These are phyloP conservation scores for Nemania sp. DNA, from an alignment of 2,329 filamentous ascomycete genomes.

Conservation along the genomic window DNA sequence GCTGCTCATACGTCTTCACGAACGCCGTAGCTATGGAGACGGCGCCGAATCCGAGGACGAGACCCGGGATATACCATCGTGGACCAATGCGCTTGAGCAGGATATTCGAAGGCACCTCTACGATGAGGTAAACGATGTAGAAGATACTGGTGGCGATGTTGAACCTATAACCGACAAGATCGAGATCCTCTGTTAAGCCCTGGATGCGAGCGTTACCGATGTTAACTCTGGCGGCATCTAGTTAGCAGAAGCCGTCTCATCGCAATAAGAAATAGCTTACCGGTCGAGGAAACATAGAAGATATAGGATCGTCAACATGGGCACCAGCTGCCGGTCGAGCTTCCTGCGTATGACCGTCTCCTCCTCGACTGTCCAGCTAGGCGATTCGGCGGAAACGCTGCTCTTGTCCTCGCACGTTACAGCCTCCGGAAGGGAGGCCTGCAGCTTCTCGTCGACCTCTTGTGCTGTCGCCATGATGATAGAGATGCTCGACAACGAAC, in stretches of 20 bases:
- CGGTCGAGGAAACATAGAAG: constrained; percentile 55
- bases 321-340: constrained; percentile 57
- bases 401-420: constrained; percentile 37
- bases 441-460: constrained; percentile 31
- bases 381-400: constrained; percentile 33
- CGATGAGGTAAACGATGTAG: constrained; percentile 60
- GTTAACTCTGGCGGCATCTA: constrained; percentile 43
- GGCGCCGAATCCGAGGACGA: constrained; percentile 60
- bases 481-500: constrained; percentile 3
- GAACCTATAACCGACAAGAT: constrained; percentile 55
- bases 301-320: constrained; percentile 57
- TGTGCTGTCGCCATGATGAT: constrained; percentile 34
- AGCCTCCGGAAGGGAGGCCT: constrained; percentile 32
- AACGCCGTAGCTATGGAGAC: constrained; percentile 60
- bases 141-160: constrained; percentile 63
- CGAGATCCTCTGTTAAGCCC: constrained; percentile 54
- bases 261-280: constrained; percentile 24
- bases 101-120: constrained; percentile 61
- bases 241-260: constrained; percentile 14
- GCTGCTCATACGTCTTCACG: constrained; percentile 50
- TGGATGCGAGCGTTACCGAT: constrained; percentile 62
- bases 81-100: constrained; percentile 58
- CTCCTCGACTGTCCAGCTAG: constrained; percentile 56
- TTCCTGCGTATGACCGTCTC: constrained; percentile 55
- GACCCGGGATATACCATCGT: constrained; percentile 56